phyloP scores from a whole-genome alignment of 2,329 filamentous ascomycete genomes.

The Penicillium expansum region DNA sequence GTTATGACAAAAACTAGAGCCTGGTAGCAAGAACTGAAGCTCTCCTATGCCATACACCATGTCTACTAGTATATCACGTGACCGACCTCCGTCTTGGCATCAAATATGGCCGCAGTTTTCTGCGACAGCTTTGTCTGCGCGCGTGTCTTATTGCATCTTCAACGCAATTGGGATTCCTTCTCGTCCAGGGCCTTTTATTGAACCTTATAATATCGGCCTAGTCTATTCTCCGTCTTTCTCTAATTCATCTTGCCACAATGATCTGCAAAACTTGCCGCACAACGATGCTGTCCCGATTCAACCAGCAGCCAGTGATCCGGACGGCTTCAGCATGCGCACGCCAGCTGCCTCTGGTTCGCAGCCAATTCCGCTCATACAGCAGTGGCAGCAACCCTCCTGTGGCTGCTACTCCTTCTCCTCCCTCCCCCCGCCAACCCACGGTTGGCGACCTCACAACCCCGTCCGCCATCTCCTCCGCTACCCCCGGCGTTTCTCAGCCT shows the following conservation, averaged over 20 bases:
- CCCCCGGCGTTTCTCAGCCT: constrained; percentile 42
- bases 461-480: constrained; percentile 40
- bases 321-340: constrained; percentile 29
- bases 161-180: neutral
- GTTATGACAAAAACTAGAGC: neutral
- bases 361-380: constrained; percentile 35
- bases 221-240: neutral
- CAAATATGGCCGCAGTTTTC: constrained; percentile 39
- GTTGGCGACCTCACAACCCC: constrained; percentile 33
- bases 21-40: neutral
- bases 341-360: constrained; percentile 31
- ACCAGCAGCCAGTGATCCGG: constrained; percentile 31
- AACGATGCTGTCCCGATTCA: constrained; percentile 39
- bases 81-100: constrained; percentile 35
- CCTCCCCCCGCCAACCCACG: constrained; percentile 34
- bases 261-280: constrained; percentile 44
- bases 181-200: neutral
- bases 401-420: constrained; percentile 30
- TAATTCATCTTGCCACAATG: constrained; percentile 27
- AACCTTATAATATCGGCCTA: neutral
- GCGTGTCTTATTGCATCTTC: constrained; percentile 5
- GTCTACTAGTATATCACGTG: constrained; percentile 22
- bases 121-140: constrained; percentile 18
- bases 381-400: constrained; percentile 29
- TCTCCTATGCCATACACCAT: neutral